Evolutionary conservation across 805 yeast genomes (phyloP).

Genomic region (Lipomyces yamadae): DNA sequence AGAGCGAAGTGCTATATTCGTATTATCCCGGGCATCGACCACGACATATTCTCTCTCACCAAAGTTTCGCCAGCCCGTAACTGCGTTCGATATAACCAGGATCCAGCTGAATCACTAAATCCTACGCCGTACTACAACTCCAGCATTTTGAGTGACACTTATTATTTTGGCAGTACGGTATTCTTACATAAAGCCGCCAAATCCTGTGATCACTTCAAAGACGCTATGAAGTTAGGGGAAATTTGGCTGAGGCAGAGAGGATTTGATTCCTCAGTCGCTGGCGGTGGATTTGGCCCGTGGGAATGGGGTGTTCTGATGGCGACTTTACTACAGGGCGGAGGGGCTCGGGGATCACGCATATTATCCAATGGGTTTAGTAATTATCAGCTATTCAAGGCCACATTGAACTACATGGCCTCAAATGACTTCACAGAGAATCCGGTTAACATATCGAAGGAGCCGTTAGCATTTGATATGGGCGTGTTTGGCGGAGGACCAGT

Average conservation of each 20-base stretch:
- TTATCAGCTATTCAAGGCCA: slow-evolving; percentile 91
- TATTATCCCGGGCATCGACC: slow-evolving; percentile 73
- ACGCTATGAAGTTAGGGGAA: slow-evolving; percentile 84
- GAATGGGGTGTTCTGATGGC: slow-evolving; percentile 85
- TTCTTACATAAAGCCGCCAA: slow-evolving; percentile 76
- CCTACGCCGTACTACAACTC: slow-evolving; percentile 91
- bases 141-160: slow-evolving; percentile 69
- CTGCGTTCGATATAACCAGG: slow-evolving; percentile 60
- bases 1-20: slow-evolving; percentile 75
- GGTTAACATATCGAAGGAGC: slow-evolving; percentile 12
- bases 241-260: slow-evolving; percentile 92
- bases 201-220: slow-evolving; percentile 77
- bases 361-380: slow-evolving; percentile 87
- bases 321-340: slow-evolving; percentile 76
- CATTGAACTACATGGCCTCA: slow-evolving; percentile 77
- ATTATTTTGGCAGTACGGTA: slow-evolving; percentile 72
- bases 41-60: slow-evolving; percentile 69
- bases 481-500: slow-evolving; percentile 21
- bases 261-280: slow-evolving; percentile 62
- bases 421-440: slow-evolving; percentile 60
- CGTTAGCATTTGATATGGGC: slow-evolving; percentile 8
- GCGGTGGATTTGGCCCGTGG: slow-evolving; percentile 89
- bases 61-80: slow-evolving; percentile 81
- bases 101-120: slow-evolving; percentile 52
- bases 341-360: slow-evolving; percentile 67